Percentiles rank a stretch among this genome's conserved stretches.
Evolutionary conservation across 2,329 filamentous ascomycete species (phyloP).

Genomic region (Onygenales sp.): DNA sequence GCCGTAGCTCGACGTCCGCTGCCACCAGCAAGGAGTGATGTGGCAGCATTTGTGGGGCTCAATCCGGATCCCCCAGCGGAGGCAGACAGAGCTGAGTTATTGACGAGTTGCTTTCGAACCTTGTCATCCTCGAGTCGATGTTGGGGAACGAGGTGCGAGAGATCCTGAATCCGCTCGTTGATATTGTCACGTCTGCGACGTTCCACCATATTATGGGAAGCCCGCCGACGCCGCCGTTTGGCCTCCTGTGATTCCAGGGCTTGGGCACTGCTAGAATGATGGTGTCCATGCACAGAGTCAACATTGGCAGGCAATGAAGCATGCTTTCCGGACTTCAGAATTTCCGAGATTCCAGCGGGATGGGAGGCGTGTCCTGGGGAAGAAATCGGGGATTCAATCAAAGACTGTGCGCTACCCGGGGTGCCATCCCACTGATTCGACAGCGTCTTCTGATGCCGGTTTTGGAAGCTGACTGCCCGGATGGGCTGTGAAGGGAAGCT

Average conservation of each 20-base stretch:
- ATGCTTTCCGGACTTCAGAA: constrained; percentile 72
- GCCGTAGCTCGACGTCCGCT: constrained; percentile 69
- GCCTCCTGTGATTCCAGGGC: constrained; percentile 76
- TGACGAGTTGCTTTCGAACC: constrained; percentile 87
- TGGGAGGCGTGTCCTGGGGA: constrained; percentile 53
- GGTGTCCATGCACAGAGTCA: constrained; percentile 40
- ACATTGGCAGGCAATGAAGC: constrained; percentile 87
- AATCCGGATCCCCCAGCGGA: constrained; percentile 62
- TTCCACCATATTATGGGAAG: constrained; percentile 95
- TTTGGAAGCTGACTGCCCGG: constrained; percentile 51
- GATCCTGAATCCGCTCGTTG: constrained; percentile 94
- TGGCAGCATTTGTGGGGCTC: constrained; percentile 53
- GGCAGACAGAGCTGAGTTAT: constrained; percentile 80
- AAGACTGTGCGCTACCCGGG: constrained; percentile 73
- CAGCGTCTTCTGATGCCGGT: constrained; percentile 67
- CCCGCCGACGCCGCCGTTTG: constrained; percentile 80
- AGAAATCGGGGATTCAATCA: constrained; percentile 78
- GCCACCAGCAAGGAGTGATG: constrained; percentile 77
- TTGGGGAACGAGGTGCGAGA: constrained; percentile 83
- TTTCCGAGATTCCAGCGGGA: constrained; percentile 74
- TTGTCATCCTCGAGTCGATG: constrained; percentile 96
- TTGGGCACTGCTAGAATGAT: constrained; percentile 29
- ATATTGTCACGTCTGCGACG: constrained; percentile 93
- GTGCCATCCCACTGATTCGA: constrained; percentile 89
- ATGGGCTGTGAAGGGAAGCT: constrained; percentile 72